phyloP scores from a whole-genome alignment of 2,329 filamentous ascomycete genomes.

The Aspergillus fructus region DNA sequence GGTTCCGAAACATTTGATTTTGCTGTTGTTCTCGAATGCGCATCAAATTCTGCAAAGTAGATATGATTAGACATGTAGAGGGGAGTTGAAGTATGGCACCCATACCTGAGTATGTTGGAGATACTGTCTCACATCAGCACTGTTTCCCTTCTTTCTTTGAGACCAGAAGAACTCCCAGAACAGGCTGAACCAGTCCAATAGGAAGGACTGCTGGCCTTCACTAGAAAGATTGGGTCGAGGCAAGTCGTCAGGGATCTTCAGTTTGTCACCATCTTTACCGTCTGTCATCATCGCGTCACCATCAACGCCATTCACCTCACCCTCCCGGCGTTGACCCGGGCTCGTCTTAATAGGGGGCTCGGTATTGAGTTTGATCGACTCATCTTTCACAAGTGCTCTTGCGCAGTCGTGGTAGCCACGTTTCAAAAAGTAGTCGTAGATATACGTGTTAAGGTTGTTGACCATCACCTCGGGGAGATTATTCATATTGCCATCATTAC shows the following conservation, averaged over 20 bases:
- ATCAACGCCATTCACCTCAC: conserved; percentile 70
- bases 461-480: conserved; percentile 37
- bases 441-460: conserved; percentile 61
- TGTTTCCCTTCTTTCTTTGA: conserved; percentile 69
- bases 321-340: conserved; percentile 65
- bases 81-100: not conserved
- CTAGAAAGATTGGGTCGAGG: conserved; percentile 63
- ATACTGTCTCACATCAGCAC: conserved; percentile 69
- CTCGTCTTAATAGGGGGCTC: conserved; percentile 62
- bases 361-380: conserved; percentile 59
- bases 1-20: conserved; percentile 69
- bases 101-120: conserved; percentile 76
- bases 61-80: conserved; percentile 17
- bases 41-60: conserved; percentile 56
- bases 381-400: conserved; percentile 67
- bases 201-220: conserved; percentile 68
- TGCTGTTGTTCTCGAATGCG: conserved; percentile 74
- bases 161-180: conserved; percentile 96
- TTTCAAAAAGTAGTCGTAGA: conserved; percentile 76
- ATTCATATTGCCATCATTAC: conserved; percentile 42
- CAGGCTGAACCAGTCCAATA: conserved; percentile 96
- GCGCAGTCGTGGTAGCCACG: conserved; percentile 83
- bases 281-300: conserved; percentile 82
- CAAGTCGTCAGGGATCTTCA: conserved; percentile 75
- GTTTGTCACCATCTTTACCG: conserved; percentile 71